Base-by-base conservation (phyloP, 129 eudicot genomes). In the Ambrosia artemisiifolia region DNA sequence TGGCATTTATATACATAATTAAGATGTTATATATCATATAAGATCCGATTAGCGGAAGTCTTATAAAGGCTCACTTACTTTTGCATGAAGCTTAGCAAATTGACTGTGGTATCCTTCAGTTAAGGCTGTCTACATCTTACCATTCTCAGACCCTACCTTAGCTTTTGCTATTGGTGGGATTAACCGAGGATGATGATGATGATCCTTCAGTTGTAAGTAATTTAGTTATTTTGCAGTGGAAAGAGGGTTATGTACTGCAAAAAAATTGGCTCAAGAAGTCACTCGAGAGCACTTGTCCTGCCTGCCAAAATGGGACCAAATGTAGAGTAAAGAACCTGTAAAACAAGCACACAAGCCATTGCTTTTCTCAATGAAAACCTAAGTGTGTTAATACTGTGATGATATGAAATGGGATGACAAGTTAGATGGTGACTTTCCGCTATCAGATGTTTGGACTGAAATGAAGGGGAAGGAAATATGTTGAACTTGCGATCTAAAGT, bases 321-420 rank as follows among this genome's bases (percentile, higher is more conserved):
- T 85, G 95, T 87, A 71, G n/a, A n/a, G 96, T 82, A 90, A 86
- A 78, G 98, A 94, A 75, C 91, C 97, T 2, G 97, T 90, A 5
- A 68, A 67, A 12, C 97, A 94, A 73, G 98, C 96, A 38, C 86
- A 83, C 3, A 94, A 72, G 88, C 98, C n/a, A 69, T 94, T 13
- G 80, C 64, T 57, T 77, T 77, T 63, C 97, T 94, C 13, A 68
- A 82, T 24, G 61, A 75, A 34, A 46, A 85, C 61, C 85, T 70
- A 0, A 90, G 86, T 16, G 97, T 78, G 2, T 75, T 90, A 20
- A 10, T 90, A 88, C 48, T 85, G 96, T 19, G 97, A 95, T 16
- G 97, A 94, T 50, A 84, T 90, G 96, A 94, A 94, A 79, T 90
- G 93, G 96, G 93, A 90, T 57, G 99, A 90, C 77, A 88, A 88